phyloP scores from a whole-genome alignment of 192 early-diverging fungal genomes.

The Backusella circina region DNA sequence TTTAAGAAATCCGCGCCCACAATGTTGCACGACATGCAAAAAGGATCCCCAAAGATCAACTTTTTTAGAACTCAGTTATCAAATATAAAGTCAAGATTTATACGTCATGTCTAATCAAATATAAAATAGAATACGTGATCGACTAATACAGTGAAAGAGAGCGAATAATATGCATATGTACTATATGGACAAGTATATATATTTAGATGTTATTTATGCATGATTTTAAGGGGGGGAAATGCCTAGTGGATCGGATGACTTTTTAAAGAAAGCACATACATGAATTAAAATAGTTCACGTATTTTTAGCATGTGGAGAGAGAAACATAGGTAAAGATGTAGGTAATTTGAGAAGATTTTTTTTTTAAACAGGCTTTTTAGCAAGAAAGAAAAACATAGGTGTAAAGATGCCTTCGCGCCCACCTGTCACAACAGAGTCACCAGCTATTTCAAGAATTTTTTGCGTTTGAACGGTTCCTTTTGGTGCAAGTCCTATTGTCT shows the following conservation, averaged over 20 bases:
- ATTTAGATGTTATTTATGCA: background rate
- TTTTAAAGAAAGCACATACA: background rate
- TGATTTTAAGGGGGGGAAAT: background rate
- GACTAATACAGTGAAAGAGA: background rate
- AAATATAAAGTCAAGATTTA: background rate
- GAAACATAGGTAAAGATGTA: background rate
- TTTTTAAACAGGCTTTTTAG: conserved; percentile 52
- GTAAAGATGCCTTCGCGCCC: conserved; percentile 82
- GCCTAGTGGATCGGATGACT: background rate
- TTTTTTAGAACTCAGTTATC: background rate
- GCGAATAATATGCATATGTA: background rate
- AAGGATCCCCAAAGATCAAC: background rate
- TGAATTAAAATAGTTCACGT: background rate
- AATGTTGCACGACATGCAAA: background rate
- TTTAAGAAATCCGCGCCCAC: background rate
- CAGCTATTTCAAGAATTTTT: conserved; percentile 72
- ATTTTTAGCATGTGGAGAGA: background rate
- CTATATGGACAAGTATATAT: background rate
- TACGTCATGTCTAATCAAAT: background rate
- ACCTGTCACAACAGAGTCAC: conserved; percentile 75
- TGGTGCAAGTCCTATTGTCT: conserved; percentile 79
- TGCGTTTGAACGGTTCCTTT: conserved; percentile 84
- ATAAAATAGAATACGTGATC: background rate
- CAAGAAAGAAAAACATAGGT: conserved; percentile 90
- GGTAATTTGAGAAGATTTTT: background rate